Conservation (phyloP, 805 yeast species). For the Cyberlindnera mycetangii region DNA sequence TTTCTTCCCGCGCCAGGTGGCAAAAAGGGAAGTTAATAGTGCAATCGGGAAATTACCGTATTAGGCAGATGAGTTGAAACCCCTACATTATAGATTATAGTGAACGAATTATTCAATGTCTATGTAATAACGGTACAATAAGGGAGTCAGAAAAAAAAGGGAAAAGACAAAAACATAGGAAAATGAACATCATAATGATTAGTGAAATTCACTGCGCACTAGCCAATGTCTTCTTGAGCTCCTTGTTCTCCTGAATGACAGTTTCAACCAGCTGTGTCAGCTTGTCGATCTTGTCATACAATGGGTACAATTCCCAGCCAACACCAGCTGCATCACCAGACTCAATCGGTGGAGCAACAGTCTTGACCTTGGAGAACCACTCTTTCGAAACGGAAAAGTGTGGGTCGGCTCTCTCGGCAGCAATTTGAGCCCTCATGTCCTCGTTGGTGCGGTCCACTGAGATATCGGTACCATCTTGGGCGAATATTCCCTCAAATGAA, state of each 20-base stretch:
- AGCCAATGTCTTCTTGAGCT: constrained; percentile 15
- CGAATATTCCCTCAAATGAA: constrained; percentile 30
- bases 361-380: constrained; percentile 51
- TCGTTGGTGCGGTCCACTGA: constrained; percentile 33
- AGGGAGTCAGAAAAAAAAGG: too few relatives aligned
- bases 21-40: background rate
- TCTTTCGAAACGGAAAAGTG: constrained; percentile 52
- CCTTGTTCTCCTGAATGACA: constrained; percentile 21
- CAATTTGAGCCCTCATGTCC: constrained; percentile 46
- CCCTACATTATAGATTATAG: too few relatives aligned
- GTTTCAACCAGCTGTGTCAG: constrained; percentile 24
- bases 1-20: background rate
- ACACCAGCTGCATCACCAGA: constrained; percentile 53
- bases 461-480: constrained; percentile 25
- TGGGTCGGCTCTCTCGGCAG: constrained; percentile 69
- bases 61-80: background rate
- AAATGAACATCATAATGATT: background rate
- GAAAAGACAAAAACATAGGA: background rate
- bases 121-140: too few relatives aligned
- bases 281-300: constrained; percentile 49
- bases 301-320: constrained; percentile 60
- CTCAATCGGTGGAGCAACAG: constrained; percentile 56
- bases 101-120: background rate
- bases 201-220: background rate
- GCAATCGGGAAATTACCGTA: background rate